These are phyloP conservation scores for Aspergillus funiculosus DNA, from an alignment of 495 filamentous ascomycete genomes.

Conservation along the genomic window DNA sequence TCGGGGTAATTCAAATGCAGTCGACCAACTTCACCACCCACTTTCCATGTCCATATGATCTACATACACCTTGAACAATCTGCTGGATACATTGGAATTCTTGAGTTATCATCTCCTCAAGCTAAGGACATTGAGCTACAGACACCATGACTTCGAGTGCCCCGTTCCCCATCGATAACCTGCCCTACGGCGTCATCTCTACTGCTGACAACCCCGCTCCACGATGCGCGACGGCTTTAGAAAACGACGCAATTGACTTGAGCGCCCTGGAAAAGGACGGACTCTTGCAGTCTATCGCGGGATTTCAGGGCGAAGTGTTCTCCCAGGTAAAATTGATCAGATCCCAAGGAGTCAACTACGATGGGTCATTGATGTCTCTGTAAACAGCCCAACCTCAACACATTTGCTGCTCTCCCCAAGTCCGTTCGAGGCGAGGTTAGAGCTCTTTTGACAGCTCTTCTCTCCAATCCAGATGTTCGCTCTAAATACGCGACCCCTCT, in stretches of 20 bases:
- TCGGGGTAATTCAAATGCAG: not conserved
- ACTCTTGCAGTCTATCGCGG: constrained; percentile 35
- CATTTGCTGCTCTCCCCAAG: constrained; percentile 63
- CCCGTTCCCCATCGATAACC: constrained; percentile 70
- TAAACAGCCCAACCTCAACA: constrained; percentile 60
- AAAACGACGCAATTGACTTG: constrained; percentile 63
- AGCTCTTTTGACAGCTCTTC: constrained; percentile 40
- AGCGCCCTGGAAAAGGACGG: constrained; percentile 42
- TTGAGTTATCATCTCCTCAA: not conserved
- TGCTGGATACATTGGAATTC: no score
- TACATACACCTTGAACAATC: no score
- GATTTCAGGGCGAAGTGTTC: constrained; percentile 10
- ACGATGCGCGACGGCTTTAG: constrained; percentile 61
- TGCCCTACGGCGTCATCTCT: constrained; percentile 76
- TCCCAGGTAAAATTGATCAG: constrained; percentile 7
- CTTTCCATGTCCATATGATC: no score
- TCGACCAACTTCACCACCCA: not conserved
- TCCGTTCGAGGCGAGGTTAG: constrained; percentile 55
- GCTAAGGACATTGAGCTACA: not conserved
- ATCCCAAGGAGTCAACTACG: no score
- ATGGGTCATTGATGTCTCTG: constrained; percentile 36
- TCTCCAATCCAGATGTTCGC: constrained; percentile 45
- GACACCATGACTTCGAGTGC: constrained; percentile 8
- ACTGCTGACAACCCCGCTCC: constrained; percentile 44
- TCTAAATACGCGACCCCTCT: constrained; percentile 44